Percentiles rank a stretch among this genome's conserved stretches.
Evolutionary conservation across 495 filamentous ascomycete species (phyloP).

Genomic region (Trichoderma asperelloides): DNA sequence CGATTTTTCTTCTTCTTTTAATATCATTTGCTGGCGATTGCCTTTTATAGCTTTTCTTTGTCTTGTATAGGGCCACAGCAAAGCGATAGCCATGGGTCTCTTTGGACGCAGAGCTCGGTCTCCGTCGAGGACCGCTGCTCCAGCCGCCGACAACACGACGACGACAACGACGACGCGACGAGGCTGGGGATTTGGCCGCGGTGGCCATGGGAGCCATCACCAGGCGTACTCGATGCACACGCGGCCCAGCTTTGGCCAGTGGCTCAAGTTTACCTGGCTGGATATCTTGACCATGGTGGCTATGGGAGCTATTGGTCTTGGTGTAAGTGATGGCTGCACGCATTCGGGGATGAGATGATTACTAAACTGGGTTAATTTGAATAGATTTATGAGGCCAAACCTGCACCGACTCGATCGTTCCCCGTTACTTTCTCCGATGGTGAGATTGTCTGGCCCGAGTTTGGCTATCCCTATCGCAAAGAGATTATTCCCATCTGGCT

Average conservation of each 20-base stretch:
- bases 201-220: background rate
- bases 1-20: too few relatives aligned
- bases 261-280: slow-evolving; percentile 47
- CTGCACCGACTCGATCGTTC: slow-evolving; percentile 48
- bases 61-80: too few relatives aligned
- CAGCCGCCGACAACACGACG: background rate
- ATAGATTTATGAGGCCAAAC: slow-evolving; percentile 47
- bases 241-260: slow-evolving; percentile 42
- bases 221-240: slow-evolving; percentile 29
- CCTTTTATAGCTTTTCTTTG: too few relatives aligned
- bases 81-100: slow-evolving; percentile 6
- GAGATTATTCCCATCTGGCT: slow-evolving; percentile 55
- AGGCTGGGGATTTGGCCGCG: background rate
- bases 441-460: slow-evolving; percentile 50
- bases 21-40: too few relatives aligned
- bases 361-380: background rate
- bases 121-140: background rate
- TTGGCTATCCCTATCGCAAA: slow-evolving; percentile 52
- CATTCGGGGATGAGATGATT: background rate
- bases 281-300: slow-evolving; percentile 49
- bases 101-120: background rate
- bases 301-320: slow-evolving; percentile 48
- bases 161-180: background rate
- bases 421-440: slow-evolving; percentile 49
- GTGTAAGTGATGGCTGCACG: slow-evolving; percentile 30